Evolutionary conservation across 805 yeast genomes (phyloP).

Genomic region (Teunomyces atbi): DNA sequence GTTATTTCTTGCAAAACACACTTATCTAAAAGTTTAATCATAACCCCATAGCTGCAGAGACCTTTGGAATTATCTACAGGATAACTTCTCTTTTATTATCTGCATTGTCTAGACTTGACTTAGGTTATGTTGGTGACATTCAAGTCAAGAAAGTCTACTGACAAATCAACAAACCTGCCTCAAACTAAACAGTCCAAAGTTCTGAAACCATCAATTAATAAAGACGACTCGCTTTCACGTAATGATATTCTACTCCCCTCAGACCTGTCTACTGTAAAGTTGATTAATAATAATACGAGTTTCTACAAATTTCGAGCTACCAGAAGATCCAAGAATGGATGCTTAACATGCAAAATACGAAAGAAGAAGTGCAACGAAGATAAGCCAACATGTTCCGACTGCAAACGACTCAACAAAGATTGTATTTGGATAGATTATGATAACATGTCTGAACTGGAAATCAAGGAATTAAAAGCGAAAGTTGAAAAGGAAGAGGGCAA

Average conservation of each 20-base stretch:
- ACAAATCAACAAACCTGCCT: not conserved
- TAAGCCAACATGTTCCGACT: slow-evolving; percentile 51
- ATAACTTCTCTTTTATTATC: not conserved
- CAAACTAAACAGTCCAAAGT: not conserved
- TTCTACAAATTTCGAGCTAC: slow-evolving; percentile 17
- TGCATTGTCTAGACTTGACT: not conserved
- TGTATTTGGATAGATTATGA: slow-evolving; percentile 48
- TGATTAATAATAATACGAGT: slow-evolving; percentile 14
- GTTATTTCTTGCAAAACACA: no score
- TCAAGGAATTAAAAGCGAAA: slow-evolving; percentile 30
- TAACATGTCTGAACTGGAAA: slow-evolving; percentile 41
- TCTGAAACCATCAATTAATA: not conserved
- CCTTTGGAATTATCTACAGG: not conserved
- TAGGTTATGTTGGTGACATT: slow-evolving; percentile 20
- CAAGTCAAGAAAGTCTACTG: slow-evolving; percentile 14
- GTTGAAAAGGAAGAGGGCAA: slow-evolving; percentile 40
- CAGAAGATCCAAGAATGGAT: slow-evolving; percentile 55
- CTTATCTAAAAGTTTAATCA: not conserved
- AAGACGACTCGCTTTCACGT: not conserved
- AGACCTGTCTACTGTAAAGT: slow-evolving; percentile 8
- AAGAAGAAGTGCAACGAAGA: slow-evolving; percentile 58
- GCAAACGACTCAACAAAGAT: slow-evolving; percentile 42
- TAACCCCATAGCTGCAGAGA: not conserved
- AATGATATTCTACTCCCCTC: not conserved
- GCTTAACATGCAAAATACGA: slow-evolving; percentile 65